Percentiles rank a stretch among this genome's conserved stretches.
phyloP scores from a whole-genome alignment of 106 monocot species.

The Allium fistulosum region DNA sequence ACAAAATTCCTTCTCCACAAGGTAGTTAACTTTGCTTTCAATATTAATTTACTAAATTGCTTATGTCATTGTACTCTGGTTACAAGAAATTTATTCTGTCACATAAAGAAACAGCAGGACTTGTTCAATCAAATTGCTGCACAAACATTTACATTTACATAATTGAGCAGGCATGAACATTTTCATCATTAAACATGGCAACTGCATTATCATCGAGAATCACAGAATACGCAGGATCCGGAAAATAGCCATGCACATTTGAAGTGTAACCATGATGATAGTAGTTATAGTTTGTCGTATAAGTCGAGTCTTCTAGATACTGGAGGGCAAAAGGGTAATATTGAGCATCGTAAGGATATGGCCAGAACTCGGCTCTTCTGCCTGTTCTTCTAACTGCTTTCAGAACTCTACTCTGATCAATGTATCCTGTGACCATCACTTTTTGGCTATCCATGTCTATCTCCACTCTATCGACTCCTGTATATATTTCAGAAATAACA shows the following conservation, averaged over 20 bases:
- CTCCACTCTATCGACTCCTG: slow-evolving; percentile 65
- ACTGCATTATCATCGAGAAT: slow-evolving; percentile 34
- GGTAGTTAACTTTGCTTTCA: neutral
- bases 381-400: slow-evolving; percentile 71
- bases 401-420: slow-evolving; percentile 48
- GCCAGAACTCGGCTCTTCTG: slow-evolving; percentile 77
- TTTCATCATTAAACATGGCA: slow-evolving; percentile 62
- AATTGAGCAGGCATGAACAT: slow-evolving; percentile 62
- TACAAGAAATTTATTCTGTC: neutral
- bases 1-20: too few relatives aligned
- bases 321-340: slow-evolving; percentile 42
- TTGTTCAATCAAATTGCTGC: neutral
- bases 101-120: neutral
- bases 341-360: slow-evolving; percentile 37
- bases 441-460: slow-evolving; percentile 72
- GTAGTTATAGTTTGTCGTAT: slow-evolving; percentile 39
- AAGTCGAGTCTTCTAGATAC: slow-evolving; percentile 44
- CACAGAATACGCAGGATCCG: slow-evolving; percentile 26
- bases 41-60: neutral
- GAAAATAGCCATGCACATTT: slow-evolving; percentile 37
- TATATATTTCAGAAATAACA: too few relatives aligned
- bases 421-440: slow-evolving; percentile 75
- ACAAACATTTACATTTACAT: slow-evolving; percentile 29
- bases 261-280: slow-evolving; percentile 55
- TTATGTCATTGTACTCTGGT: neutral